Conservation (phyloP, 2,329 filamentous ascomycete species). For the Lizonia empirigonia region DNA sequence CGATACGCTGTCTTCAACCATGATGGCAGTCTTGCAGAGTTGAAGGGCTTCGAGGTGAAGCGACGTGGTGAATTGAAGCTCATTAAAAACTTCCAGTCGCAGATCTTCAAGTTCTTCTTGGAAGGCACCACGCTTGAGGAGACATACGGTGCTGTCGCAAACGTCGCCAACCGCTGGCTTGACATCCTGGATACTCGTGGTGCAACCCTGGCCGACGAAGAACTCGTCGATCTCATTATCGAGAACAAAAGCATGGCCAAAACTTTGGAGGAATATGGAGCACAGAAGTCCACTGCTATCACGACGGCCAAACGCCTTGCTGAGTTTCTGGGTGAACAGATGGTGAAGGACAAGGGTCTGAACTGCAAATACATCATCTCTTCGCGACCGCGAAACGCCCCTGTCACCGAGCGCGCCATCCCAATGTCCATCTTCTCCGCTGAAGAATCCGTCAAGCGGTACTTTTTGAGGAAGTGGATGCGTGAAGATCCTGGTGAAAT, state of each 20-base stretch:
- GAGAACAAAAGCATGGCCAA: constrained; percentile 99
- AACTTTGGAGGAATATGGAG: constrained; percentile 92
- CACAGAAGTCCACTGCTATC: constrained; percentile 98
- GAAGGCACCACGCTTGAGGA: constrained; percentile 86
- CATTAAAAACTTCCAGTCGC: constrained; percentile 99
- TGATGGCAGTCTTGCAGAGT: constrained; percentile 89
- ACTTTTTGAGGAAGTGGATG: constrained; percentile 93
- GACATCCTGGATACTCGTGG: constrained; percentile 92
- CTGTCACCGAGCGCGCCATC: constrained; percentile 91
- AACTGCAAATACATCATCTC: constrained; percentile 99
- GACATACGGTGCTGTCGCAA: constrained; percentile 89
- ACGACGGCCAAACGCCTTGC: constrained; percentile 94
- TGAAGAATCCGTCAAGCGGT: constrained; percentile 82
- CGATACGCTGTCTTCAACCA: constrained; percentile 99
- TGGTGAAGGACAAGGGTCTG: constrained; percentile 98
- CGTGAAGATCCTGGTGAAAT: constrained; percentile 91
- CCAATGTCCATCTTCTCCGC: constrained; percentile 98
- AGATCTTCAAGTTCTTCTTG: constrained; percentile 99
- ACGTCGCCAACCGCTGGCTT: constrained; percentile 94
- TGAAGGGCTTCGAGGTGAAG: constrained; percentile 98
- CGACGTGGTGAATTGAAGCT: constrained; percentile 96
- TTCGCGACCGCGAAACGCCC: constrained; percentile 79
- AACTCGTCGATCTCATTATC: constrained; percentile 98
- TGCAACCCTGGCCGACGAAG: constrained; percentile 88
- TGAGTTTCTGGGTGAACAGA: constrained; percentile 95